Evolutionary conservation across 345 rosid species (phyloP).

Genomic region (Gossypium stocksii): DNA sequence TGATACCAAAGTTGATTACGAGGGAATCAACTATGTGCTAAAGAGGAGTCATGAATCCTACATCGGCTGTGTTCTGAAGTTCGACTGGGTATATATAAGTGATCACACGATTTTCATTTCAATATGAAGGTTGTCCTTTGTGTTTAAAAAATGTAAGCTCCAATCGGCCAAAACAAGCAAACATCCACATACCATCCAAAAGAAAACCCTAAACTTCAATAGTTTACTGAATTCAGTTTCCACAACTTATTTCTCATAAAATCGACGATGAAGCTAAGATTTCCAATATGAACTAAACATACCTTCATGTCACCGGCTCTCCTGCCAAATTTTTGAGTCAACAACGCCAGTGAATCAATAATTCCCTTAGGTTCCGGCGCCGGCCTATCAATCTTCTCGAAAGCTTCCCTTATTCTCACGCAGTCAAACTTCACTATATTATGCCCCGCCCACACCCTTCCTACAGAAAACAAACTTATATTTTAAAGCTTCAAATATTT

Average conservation of each 20-base stretch:
- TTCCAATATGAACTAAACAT: not conserved
- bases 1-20: not conserved
- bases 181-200: not conserved
- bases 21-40: not conserved
- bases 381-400: constrained; percentile 52
- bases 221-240: not conserved
- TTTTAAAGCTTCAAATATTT: not conserved
- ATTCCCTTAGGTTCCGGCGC: constrained; percentile 79
- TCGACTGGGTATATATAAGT: not conserved
- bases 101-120: not conserved
- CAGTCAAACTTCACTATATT: constrained; percentile 86
- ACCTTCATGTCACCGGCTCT: constrained; percentile 98
- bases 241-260: not conserved
- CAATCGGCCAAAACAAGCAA: not conserved
- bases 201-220: not conserved
- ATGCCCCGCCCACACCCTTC: constrained; percentile 97
- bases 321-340: constrained; percentile 78
- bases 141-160: not conserved
- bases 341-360: constrained; percentile 67
- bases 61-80: not conserved
- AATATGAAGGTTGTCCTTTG: not conserved
- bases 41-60: not conserved
- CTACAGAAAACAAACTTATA: constrained; percentile 26
- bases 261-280: not conserved
- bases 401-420: constrained; percentile 71